Conservation (phyloP, 1,284 basidiomycete species). For the Porogramme epimiltina region DNA sequence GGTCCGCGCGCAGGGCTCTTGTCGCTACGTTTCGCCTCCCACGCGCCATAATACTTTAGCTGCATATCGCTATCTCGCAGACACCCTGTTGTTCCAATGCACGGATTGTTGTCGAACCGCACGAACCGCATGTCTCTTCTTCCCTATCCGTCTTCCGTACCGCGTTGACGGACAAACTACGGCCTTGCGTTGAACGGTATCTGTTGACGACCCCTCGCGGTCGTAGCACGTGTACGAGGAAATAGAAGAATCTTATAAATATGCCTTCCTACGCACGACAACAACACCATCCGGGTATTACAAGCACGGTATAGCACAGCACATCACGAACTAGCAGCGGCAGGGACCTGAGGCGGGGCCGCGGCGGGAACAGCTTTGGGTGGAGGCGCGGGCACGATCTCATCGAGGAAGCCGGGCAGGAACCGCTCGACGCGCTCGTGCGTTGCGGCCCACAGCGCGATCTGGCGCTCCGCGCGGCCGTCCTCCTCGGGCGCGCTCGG, state of each 20-base stretch:
- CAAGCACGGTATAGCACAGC: too few relatives aligned
- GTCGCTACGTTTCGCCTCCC: slow-evolving; percentile 2
- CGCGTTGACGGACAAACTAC: too few relatives aligned
- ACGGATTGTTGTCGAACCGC: slow-evolving; percentile 1
- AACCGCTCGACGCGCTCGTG: slow-evolving; percentile 86
- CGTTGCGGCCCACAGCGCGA: slow-evolving; percentile 81
- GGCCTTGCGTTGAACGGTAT: too few relatives aligned
- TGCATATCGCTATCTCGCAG: not conserved
- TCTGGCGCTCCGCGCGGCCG: slow-evolving; percentile 65
- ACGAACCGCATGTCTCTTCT: not conserved
- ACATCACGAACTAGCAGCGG: too few relatives aligned
- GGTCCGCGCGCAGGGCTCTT: slow-evolving; percentile 10
- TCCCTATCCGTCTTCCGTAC: too few relatives aligned
- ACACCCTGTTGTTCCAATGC: slow-evolving; percentile 7
- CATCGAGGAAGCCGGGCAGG: slow-evolving; percentile 83
- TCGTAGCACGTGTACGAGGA: too few relatives aligned
- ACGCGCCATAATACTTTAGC: slow-evolving; percentile 17
- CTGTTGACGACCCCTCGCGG: too few relatives aligned
- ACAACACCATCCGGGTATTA: too few relatives aligned
- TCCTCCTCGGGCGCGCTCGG: slow-evolving; percentile 52
- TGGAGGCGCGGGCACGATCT: slow-evolving; percentile 58
- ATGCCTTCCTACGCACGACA: too few relatives aligned
- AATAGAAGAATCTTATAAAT: too few relatives aligned
- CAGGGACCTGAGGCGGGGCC: slow-evolving; percentile 1
- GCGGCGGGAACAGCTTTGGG: slow-evolving; percentile 21